Evolutionary conservation across 345 rosid species (phyloP), one percentile per base, ranked within the genome.

Genomic region (Aquilaria yunnanensis): DNA sequence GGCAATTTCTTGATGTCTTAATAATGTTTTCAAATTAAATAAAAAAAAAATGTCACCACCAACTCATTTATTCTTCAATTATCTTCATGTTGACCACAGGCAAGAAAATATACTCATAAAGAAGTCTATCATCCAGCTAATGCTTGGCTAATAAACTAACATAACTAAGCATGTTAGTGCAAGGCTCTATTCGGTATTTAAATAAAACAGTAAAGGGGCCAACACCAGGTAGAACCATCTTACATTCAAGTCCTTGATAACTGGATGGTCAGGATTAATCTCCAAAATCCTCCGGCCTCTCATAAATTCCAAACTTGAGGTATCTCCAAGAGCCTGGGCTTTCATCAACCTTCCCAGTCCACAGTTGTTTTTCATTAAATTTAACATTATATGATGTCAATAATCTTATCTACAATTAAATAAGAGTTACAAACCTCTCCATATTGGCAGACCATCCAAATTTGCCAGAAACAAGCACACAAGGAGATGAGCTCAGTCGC

Each of bases 371-470:
- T 59, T 60, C 51, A 47, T 51, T 9, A 37, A 68, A 51, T 50
- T 47, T 63, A 43, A 23, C 37, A 46, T 47, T 58, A 12, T 2
- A 14, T 7, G 4, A 10, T 11, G 52, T 11, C 32, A 56, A 32
- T 48, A 32, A 52, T 6, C 12, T 12, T 31, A 47, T 12, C 0
- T 12, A 47, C 14, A 16, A 59, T 45, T 57, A 32, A 37, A 56
- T 54, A 32, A 45, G 12, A 34, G 57, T 23, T 59, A 61, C 81
- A 49, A 59, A 93, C 96, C 99, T 95, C 73, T 95, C 99, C 99
- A 95, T 95, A 64, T 95, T 95, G 47, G 97, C 97, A 23, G 96
- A 95, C 99, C 99, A 95, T 12, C 99, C 96, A 62, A 95, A 95
- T 71, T 91, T 91, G 61, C 97, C 97, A 54, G 96, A 91, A 62